Percentiles rank a stretch among this genome's conserved stretches.
These are phyloP conservation scores for Vaccinium corymbosum DNA, from an alignment of 148 eudicot species.

Conservation along the genomic window DNA sequence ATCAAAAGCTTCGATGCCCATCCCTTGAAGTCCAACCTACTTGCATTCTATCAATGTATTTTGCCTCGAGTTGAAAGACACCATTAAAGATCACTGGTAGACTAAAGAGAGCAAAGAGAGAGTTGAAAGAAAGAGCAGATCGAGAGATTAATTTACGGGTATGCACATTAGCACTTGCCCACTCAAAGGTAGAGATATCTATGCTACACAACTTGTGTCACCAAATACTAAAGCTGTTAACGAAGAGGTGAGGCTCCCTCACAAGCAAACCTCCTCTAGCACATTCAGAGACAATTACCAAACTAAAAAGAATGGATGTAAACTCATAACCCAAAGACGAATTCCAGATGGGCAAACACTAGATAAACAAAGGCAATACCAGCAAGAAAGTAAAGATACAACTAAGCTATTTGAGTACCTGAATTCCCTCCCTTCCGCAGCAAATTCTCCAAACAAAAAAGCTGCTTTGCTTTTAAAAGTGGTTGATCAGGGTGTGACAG, in stretches of 20 bases:
- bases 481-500: slow-evolving; percentile 74
- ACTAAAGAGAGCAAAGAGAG: neutral
- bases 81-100: neutral
- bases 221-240: neutral
- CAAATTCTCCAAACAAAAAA: slow-evolving; percentile 72
- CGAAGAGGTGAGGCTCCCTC: neutral
- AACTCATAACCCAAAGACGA: neutral
- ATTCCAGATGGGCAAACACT: neutral
- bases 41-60: neutral
- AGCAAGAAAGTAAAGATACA: slow-evolving; percentile 9
- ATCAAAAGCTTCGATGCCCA: neutral
- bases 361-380: neutral
- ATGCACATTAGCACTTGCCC: neutral
- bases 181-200: neutral
- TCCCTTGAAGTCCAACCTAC: neutral
- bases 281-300: neutral
- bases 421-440: slow-evolving; percentile 50
- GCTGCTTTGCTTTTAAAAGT: slow-evolving; percentile 82
- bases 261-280: neutral
- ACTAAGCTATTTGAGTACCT: slow-evolving; percentile 38
- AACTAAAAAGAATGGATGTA: neutral
- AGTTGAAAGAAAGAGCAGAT: neutral
- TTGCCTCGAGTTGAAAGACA: neutral
- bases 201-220: neutral
- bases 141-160: neutral